Evolutionary conservation across 2,329 filamentous ascomycete species (phyloP), one percentile per base, ranked within the genome.

Genomic region (Penicillium sp.): DNA sequence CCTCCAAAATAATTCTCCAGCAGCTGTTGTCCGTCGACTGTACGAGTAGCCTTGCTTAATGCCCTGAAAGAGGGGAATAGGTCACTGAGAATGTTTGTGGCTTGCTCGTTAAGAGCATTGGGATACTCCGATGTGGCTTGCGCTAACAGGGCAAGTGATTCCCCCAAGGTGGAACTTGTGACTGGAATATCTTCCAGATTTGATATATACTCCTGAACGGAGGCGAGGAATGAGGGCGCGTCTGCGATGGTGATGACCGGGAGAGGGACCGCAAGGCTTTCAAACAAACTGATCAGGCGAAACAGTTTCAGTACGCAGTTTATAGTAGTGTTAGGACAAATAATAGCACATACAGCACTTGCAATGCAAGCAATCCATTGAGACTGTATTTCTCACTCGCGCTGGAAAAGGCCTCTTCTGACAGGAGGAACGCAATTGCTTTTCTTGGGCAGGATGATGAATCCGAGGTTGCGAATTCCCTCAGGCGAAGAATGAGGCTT

Each of bases 231-330:
- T 8, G 61, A 60, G 1, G 64, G 58, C 5, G 67, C 61, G 41
- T 70, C 67, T n/a, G 81, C 68, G 5, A 70, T 64, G 7, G 78
- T 70, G 13, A 82, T 69, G 3, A 75, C 67, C 1, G 76, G 66
- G 11, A 75, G 45, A 6, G 53, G 58, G 7, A 17, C 52, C n/a
- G 64, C 51, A 13, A 69, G 55, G 6, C 62, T 66, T 41, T 74
- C 68, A 47, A 68, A 62, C 5, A 73, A 60, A 8, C 69, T 71
- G 26, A 50, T 38, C 23, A 2, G 41, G 30, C n/a, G 1, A 19
- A 21, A 9, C 7, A 38, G 11, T 44, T 29, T 60, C n/a, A 64
- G 58, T 30, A 31, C 5, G 9, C 44, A 8, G 3, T 6, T 17
- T 44, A 4, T 4, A 48, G 11, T 17, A 38, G 45, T 8, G 11